Conservation (phyloP, 495 filamentous ascomycete genomes). For the Hypomontagnella submonticulosa region DNA sequence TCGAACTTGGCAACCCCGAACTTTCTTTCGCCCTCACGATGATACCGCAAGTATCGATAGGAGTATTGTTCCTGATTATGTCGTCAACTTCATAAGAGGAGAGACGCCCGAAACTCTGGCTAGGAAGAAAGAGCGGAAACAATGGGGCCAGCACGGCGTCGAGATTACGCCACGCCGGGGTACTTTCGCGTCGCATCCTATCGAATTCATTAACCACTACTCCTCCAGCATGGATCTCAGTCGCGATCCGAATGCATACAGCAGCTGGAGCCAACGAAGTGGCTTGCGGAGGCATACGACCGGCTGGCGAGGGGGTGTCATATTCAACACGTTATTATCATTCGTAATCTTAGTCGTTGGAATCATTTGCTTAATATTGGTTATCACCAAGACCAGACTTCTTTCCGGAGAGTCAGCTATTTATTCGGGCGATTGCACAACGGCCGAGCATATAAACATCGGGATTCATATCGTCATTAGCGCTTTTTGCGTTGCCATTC, state of each 20-base stretch:
- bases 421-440: conserved; percentile 50
- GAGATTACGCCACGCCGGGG: conserved; percentile 43
- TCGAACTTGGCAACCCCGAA: conserved; percentile 47
- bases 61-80: conserved; percentile 58
- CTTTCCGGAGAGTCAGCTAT: conserved; percentile 48
- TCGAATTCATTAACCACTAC: conserved; percentile 49
- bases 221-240: conserved; percentile 16
- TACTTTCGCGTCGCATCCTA: conserved; percentile 48
- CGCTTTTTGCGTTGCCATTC: conserved; percentile 49
- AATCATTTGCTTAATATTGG: conserved; percentile 53
- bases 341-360: conserved; percentile 53
- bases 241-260: conserved; percentile 28
- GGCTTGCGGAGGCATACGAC: conserved; percentile 43
- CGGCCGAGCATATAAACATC: conserved; percentile 48
- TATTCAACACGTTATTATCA: conserved; percentile 49
- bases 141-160: conserved; percentile 48
- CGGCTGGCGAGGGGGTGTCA: conserved; percentile 56
- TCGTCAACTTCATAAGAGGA: conserved; percentile 57
- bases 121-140: conserved; percentile 52
- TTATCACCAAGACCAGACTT: conserved; percentile 47
- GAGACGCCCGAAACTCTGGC: conserved; percentile 58
- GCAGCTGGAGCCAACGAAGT: conserved; percentile 38
- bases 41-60: conserved; percentile 49
- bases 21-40: conserved; percentile 42
- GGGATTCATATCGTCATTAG: conserved; percentile 53